Conservation (phyloP, 148 eudicot genomes). For the Euryodendron excelsum region DNA sequence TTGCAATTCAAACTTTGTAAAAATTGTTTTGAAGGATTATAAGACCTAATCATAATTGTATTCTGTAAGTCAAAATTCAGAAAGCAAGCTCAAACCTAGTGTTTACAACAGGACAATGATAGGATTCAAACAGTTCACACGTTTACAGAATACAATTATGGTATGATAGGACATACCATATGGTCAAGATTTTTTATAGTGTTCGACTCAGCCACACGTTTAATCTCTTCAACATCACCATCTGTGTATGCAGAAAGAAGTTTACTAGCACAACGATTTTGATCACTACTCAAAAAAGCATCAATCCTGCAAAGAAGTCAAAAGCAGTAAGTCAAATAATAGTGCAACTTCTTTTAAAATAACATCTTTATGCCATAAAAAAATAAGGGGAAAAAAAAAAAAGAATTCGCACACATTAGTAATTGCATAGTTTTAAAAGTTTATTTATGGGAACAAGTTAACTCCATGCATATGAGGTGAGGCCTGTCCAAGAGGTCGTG, state of each 20-base stretch:
- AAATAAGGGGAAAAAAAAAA: background rate
- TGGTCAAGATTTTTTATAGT: constrained; percentile 65
- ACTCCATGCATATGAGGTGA: background rate
- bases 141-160: too few species aligned
- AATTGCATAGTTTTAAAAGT: background rate
- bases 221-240: constrained; percentile 73
- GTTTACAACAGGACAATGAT: background rate
- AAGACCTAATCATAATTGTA: too few species aligned
- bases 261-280: constrained; percentile 59
- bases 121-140: constrained; percentile 8
- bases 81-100: too few species aligned
- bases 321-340: background rate
- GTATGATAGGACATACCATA: constrained; percentile 44
- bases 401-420: background rate
- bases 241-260: constrained; percentile 74
- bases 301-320: constrained; percentile 47
- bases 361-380: too few species aligned
- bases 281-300: constrained; percentile 74
- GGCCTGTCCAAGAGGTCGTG: background rate
- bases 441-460: background rate
- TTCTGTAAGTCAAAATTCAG: too few species aligned
- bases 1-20: too few species aligned
- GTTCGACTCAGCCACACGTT: constrained; percentile 58
- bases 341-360: background rate
- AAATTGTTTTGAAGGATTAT: too few species aligned